Base-by-base conservation (phyloP, 495 filamentous ascomycete species). In the Staphylotrichum longicolle region DNA sequence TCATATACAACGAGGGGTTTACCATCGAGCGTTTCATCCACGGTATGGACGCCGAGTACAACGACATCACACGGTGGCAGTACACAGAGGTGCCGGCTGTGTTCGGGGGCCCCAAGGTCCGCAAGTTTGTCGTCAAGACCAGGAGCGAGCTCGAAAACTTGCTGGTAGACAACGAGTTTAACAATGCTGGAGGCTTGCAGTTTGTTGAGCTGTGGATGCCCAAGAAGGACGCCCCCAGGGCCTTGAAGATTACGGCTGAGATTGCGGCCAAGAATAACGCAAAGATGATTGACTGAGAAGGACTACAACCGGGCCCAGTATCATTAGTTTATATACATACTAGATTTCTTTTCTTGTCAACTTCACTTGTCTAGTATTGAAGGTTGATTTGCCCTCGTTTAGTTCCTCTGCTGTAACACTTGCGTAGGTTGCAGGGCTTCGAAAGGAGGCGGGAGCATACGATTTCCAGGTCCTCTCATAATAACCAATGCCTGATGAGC, bases 141-240 rank as follows among this genome's bases (percentile, higher is more conserved):
- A 83, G 87, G 68, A 80, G 84, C 33, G 84, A 91, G 70, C 75
- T 93, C 9, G 81, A 87, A 60, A 70, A 78, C 37, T 74, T 96
- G 45, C 88, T 96, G 62, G 78, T 71, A 1, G 80, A 92, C 60
- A 63, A 84, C 60, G 77, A 83, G 32, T 96, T 96, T 70, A 81
- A 78, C 51, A 70, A 70, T 56, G 70, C 78, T 35, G 68, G 71
- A 30, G 74, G 65, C 42, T 47, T 80, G 53, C 73, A 93, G 77
- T 82, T 96, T 72, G 92, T 96, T 33, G 93, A 96, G 76, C 56
- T 96, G 53, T 91, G 91, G 69, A 93, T 96, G 85, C 86, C 86
- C 20, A 87, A 85, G 72, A 82, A 91, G 58, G 93, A 96, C 73
- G 86, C 90, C 32, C 92, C 91, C 0, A 71, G 79, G 50, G 86